Conservation (phyloP, 352 stramenopile species). For the Phytophthora cryptogea region DNA sequence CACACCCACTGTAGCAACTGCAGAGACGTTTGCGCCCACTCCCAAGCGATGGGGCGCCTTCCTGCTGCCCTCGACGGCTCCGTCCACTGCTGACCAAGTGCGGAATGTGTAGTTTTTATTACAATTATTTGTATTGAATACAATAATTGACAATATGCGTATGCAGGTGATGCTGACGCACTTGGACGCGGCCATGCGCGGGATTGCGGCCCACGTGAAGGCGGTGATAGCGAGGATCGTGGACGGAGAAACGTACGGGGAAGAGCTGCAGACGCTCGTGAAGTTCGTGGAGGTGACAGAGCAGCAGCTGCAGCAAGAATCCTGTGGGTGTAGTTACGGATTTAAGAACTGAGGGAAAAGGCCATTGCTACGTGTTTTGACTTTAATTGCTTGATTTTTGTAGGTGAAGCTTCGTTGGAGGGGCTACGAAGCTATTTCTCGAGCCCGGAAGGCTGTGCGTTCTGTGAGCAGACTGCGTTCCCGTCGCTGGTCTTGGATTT, state of each 20-base stretch:
- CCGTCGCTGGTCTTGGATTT: constrained; percentile 73
- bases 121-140: constrained; percentile 4
- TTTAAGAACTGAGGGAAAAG: not conserved
- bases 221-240: constrained; percentile 54
- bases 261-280: constrained; percentile 49
- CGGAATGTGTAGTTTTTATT: constrained; percentile 10
- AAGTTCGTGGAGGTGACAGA: constrained; percentile 48
- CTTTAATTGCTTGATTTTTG: not conserved
- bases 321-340: constrained; percentile 34
- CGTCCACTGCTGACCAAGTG: constrained; percentile 18
- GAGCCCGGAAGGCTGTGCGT: constrained; percentile 32
- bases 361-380: not conserved
- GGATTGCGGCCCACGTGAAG: constrained; percentile 54
- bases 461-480: constrained; percentile 78
- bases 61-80: constrained; percentile 12
- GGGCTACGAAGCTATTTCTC: constrained; percentile 61
- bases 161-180: constrained; percentile 57
- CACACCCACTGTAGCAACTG: not conserved
- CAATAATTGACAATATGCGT: not conserved
- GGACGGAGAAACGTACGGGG: constrained; percentile 31
- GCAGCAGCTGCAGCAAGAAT: constrained; percentile 48
- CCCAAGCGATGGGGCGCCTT: constrained; percentile 23
- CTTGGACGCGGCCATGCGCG: constrained; percentile 57
- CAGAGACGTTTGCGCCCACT: not conserved
- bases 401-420: constrained; percentile 44